A percentile compares a stretch with the other conserved stretches of the same genome.
Evolutionary conservation across 2,329 filamentous ascomycete genomes (phyloP).

Genomic region (Diaporthe humulicola): DNA sequence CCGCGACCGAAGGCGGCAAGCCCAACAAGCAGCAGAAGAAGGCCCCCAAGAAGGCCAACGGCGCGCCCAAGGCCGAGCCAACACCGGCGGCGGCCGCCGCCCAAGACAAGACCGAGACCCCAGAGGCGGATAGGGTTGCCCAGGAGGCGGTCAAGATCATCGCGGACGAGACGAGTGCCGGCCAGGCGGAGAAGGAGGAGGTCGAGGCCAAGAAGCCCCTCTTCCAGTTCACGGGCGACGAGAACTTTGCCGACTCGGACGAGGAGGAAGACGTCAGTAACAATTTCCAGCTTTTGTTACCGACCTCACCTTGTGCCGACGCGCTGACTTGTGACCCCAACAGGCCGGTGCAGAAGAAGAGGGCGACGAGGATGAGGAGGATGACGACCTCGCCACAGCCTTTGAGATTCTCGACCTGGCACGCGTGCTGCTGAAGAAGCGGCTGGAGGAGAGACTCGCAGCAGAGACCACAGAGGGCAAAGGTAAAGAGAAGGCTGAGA

Average conservation of each 20-base stretch:
- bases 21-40: constrained; percentile 66
- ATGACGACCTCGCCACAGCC: constrained; percentile 82
- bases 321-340: constrained; percentile 31
- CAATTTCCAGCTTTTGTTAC: constrained; percentile 3
- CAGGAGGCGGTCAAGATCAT: constrained; percentile 62
- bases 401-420: constrained; percentile 89
- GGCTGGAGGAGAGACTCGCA: constrained; percentile 58
- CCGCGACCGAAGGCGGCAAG: constrained; percentile 66
- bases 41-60: constrained; percentile 60
- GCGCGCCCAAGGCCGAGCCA: constrained; percentile 51
- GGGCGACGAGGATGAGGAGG: constrained; percentile 66
- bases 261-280: constrained; percentile 47
- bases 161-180: constrained; percentile 58
- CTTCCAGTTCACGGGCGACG: constrained; percentile 94
- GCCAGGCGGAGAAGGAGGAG: constrained; percentile 53
- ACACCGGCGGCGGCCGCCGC: constrained; percentile 48
- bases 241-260: constrained; percentile 90
- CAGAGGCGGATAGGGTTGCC: constrained; percentile 57
- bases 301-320: constrained; percentile 7
- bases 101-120: constrained; percentile 36
- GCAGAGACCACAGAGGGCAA: constrained; percentile 55
- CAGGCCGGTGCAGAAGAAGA: constrained; percentile 57
- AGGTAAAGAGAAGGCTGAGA: constrained; percentile 56
- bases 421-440: constrained; percentile 73
- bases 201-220: constrained; percentile 76